Base-by-base conservation (phyloP, 192 early-diverging fungal species). In the Linnemannia zychae region DNA sequence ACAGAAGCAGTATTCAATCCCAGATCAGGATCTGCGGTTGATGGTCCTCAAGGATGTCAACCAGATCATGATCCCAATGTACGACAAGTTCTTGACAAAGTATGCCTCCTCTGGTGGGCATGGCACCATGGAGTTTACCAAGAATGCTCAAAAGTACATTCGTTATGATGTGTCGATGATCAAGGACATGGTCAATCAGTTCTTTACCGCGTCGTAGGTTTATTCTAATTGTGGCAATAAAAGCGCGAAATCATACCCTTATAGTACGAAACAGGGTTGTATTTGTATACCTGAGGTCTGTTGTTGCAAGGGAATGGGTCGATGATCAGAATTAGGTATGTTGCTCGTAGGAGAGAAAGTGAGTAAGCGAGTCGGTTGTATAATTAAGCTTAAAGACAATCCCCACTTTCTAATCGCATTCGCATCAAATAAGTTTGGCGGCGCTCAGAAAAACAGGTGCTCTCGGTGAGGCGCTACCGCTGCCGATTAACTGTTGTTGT, bases 111-210 rank as follows among this genome's bases (percentile, higher is more conserved):
- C 20, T 11, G 17, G 46, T 65, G 93, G 93, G 57, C 90, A 93
- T 78, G 91, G 89, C 68, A 78, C 83, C 20, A 87, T 91, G 13
- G 96, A 97, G 65, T 97, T 97, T 84, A 91, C 93, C 28, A 97
- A 97, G 82, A 96, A 94, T 80, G 88, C 90, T 3, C 90, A 92
- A 72, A 97, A 97, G 82, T 97, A 97, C 86, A 91, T 97, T 74
- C 91, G 90, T 38, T 97, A 95, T 68, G 91, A 92, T 82, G 92
- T 94, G 57, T 89, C 90, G 31, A 82, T 88, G 67, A 80, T 97
- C 18, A 94, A 94, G 66, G 85, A 81, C n/a, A 88, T 91, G 79
- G 84, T 96, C 16, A 91, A 91, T 20, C 90, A 92, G 67, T 91
- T 97, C 72, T 97, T 96, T 89, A 84, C 82, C 20, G 78, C 74